These are phyloP conservation scores for Leccinum angustisporum DNA, from an alignment of 1,284 basidiomycete species.

Conservation along the genomic window DNA sequence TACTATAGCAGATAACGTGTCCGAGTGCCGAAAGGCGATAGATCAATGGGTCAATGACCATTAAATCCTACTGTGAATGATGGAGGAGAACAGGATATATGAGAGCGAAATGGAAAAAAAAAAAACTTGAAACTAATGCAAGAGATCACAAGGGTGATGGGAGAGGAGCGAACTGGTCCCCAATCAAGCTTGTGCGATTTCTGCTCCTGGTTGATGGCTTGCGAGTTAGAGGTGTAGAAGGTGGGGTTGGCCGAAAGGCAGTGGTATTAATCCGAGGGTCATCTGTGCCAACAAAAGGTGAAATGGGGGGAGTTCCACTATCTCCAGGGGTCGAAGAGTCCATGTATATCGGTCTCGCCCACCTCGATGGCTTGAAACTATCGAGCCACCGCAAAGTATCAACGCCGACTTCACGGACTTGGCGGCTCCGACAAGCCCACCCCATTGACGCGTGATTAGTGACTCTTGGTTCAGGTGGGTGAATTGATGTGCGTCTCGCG, in stretches of 20 bases:
- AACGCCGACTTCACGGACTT: slow-evolving; percentile 59
- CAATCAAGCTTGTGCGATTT: slow-evolving; percentile 50
- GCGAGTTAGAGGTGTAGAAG: slow-evolving; percentile 62
- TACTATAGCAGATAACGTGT: slow-evolving; percentile 14
- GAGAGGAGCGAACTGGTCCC: slow-evolving; percentile 27
- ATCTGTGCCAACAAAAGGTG: slow-evolving; percentile 27
- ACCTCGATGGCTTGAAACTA: slow-evolving; percentile 45
- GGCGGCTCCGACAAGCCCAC: slow-evolving; percentile 58
- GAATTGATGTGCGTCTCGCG: slow-evolving; percentile 24
- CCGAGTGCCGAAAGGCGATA: not conserved
- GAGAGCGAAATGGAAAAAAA: not conserved
- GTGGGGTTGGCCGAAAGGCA: slow-evolving; percentile 45
- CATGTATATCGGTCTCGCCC: slow-evolving; percentile 42
- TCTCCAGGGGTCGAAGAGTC: slow-evolving; percentile 35
- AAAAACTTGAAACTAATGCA: slow-evolving; percentile 1
- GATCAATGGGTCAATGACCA: slow-evolving; percentile 3
- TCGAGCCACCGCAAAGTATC: slow-evolving; percentile 68
- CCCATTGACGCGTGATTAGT: slow-evolving; percentile 42
- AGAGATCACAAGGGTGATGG: slow-evolving; percentile 15
- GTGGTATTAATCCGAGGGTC: slow-evolving; percentile 31
- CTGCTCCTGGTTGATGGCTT: slow-evolving; percentile 60
- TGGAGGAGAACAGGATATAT: slow-evolving; percentile 3
- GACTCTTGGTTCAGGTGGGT: slow-evolving; percentile 38
- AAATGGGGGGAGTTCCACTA: slow-evolving; percentile 33
- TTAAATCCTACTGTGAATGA: slow-evolving; percentile 1